A percentile compares a stretch with the other conserved stretches of the same genome.
These are phyloP conservation scores for Acorus gramineus DNA, from an alignment of 106 monocot species.

Conservation along the genomic window DNA sequence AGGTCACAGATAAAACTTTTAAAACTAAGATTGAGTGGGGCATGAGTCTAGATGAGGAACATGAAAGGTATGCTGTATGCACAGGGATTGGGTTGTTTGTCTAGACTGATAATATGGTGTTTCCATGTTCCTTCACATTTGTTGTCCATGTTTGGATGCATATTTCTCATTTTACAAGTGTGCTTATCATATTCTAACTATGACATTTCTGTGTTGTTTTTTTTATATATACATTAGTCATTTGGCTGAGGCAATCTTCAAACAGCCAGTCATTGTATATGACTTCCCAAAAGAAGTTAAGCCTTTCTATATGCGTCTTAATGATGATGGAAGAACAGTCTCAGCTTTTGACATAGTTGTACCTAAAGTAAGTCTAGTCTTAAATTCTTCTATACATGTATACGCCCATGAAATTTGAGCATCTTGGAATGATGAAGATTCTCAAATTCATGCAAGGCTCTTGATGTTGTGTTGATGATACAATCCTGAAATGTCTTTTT, in stretches of 20 bases:
- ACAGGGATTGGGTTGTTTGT: too few species aligned
- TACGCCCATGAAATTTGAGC: too few species aligned
- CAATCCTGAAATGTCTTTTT: background rate
- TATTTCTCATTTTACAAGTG: too few species aligned
- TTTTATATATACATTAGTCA: conserved; percentile 24
- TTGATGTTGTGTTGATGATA: too few species aligned
- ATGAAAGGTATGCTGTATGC: conserved; percentile 38
- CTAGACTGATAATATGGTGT: too few species aligned
- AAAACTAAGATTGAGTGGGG: conserved; percentile 54
- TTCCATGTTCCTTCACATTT: too few species aligned
- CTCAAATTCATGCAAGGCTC: too few species aligned
- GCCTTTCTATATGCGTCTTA: conserved; percentile 51
- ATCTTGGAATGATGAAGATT: too few species aligned
- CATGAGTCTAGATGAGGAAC: conserved; percentile 33
- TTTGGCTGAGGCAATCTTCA: conserved; percentile 47
- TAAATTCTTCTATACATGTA: background rate
- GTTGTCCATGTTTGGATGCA: too few species aligned
- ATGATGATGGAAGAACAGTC: conserved; percentile 49
- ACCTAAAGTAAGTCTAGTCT: conserved; percentile 40
- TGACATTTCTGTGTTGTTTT: background rate
- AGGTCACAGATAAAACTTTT: conserved; percentile 15
- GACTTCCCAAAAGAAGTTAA: conserved; percentile 57
- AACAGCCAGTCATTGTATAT: conserved; percentile 52
- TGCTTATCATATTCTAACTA: too few species aligned
- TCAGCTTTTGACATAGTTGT: conserved; percentile 70